phyloP scores from a whole-genome alignment of 176 grass and related monocot species.

The Luzula sylvatica region DNA sequence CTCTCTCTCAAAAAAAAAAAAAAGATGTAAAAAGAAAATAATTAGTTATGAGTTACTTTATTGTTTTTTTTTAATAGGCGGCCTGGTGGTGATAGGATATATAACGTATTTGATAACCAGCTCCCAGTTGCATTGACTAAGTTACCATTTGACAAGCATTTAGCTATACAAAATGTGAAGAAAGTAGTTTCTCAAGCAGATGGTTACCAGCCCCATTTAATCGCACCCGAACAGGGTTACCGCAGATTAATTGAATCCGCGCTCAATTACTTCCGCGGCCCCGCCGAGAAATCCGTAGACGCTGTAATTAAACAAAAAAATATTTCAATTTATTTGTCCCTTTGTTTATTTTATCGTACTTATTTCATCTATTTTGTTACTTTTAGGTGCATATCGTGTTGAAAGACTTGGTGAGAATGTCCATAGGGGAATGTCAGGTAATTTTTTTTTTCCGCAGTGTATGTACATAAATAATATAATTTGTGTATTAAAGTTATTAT shows the following conservation, averaged over 20 bases:
- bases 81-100: conserved; percentile 55
- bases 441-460: not conserved
- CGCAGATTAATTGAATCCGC: conserved; percentile 38
- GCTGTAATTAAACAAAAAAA: conserved; percentile 30
- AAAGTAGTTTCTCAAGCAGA: conserved; percentile 59
- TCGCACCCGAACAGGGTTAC: conserved; percentile 69
- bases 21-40: not conserved
- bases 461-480: too few relatives aligned
- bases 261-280: conserved; percentile 45
- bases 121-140: conserved; percentile 47
- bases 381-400: conserved; percentile 53
- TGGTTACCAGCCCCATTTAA: conserved; percentile 75
- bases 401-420: conserved; percentile 56
- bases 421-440: conserved; percentile 62
- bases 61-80: conserved; percentile 31
- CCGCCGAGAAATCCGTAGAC: conserved; percentile 59
- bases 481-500: too few relatives aligned
- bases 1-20: too few relatives aligned
- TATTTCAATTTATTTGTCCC: not conserved
- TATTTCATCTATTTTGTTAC: not conserved
- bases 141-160: conserved; percentile 45
- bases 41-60: conserved; percentile 10
- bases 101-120: conserved; percentile 50
- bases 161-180: conserved; percentile 62
- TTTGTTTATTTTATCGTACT: not conserved